phyloP scores from a whole-genome alignment of 2,329 filamentous ascomycete species.

The Cyphellophora attinorum region DNA sequence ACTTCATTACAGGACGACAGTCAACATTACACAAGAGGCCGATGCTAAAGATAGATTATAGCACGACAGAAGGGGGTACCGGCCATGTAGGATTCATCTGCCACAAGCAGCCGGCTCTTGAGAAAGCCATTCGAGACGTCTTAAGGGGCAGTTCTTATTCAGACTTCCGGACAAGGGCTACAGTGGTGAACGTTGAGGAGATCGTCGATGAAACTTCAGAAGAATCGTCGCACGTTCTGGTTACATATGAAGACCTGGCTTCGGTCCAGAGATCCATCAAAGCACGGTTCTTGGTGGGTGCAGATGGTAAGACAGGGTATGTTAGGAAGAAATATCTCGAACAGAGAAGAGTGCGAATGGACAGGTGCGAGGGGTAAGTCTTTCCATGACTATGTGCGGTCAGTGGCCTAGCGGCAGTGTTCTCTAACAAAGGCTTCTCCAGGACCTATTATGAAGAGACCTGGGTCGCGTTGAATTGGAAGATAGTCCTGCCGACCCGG shows the following conservation, averaged over 20 bases:
- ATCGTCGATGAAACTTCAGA: conserved; percentile 3
- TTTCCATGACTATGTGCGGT: background rate
- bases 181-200: conserved; percentile 9
- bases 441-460: conserved; percentile 21
- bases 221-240: conserved; percentile 5
- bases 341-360: conserved; percentile 18
- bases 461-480: conserved; percentile 22
- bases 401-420: background rate
- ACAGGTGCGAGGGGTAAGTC: conserved; percentile 12
- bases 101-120: conserved; percentile 23
- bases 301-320: conserved; percentile 24
- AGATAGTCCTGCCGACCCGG: conserved; percentile 19
- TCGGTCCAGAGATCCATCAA: conserved; percentile 14
- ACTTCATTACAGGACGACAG: conserved; percentile 13
- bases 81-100: conserved; percentile 23
- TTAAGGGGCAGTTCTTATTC: conserved; percentile 7
- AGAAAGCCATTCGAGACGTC: conserved; percentile 18
- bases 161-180: conserved; percentile 10
- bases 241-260: conserved; percentile 11
- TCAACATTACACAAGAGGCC: conserved; percentile 11
- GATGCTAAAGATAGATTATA: conserved; percentile 12
- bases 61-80: conserved; percentile 20
- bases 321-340: conserved; percentile 23
- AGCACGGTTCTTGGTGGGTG: conserved; percentile 21
- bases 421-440: conserved; percentile 4